A percentile compares a stretch with the other conserved stretches of the same genome.
phyloP scores from a whole-genome alignment of 495 filamentous ascomycete genomes.

The Cairneyella variabilis region DNA sequence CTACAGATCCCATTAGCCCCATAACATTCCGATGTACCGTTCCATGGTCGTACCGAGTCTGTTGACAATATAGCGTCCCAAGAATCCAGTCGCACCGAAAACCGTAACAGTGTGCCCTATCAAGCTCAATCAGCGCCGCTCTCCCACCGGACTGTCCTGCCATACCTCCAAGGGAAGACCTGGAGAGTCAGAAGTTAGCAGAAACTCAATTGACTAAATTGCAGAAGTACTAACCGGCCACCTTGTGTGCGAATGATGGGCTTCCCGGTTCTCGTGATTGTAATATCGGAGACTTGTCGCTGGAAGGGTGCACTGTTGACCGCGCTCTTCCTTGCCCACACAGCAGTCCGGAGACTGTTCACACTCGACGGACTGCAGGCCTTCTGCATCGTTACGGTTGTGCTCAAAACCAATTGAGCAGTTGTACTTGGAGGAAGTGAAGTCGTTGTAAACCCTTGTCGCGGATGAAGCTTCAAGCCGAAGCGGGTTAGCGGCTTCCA shows the following conservation, averaged over 20 bases:
- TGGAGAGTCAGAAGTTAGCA: constrained; percentile 31
- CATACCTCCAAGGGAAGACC: constrained; percentile 78
- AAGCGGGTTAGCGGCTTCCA: background rate
- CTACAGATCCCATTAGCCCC: constrained; percentile 39
- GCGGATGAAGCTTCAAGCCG: no score
- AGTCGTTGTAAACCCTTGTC: constrained; percentile 8
- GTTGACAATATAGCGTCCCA: constrained; percentile 97
- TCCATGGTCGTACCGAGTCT: constrained; percentile 65
- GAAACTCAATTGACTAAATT: constrained; percentile 22
- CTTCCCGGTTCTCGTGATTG: constrained; percentile 83
- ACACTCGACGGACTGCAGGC: constrained; percentile 25
- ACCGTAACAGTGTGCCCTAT: constrained; percentile 93
- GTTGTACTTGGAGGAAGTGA: background rate
- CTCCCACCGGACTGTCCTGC: background rate
- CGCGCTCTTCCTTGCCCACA: constrained; percentile 11
- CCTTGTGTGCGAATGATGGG: constrained; percentile 78
- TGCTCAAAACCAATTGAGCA: constrained; percentile 17
- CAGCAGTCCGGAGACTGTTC: constrained; percentile 25
- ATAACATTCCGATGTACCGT: constrained; percentile 1
- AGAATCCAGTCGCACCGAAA: constrained; percentile 94
- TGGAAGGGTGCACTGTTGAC: constrained; percentile 27
- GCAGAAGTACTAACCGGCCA: constrained; percentile 61
- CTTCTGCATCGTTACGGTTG: constrained; percentile 28
- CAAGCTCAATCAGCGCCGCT: constrained; percentile 28
- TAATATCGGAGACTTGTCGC: constrained; percentile 68